Conservation (phyloP, 2,329 filamentous ascomycete species). For the Trichoderma atrobrunneum region DNA sequence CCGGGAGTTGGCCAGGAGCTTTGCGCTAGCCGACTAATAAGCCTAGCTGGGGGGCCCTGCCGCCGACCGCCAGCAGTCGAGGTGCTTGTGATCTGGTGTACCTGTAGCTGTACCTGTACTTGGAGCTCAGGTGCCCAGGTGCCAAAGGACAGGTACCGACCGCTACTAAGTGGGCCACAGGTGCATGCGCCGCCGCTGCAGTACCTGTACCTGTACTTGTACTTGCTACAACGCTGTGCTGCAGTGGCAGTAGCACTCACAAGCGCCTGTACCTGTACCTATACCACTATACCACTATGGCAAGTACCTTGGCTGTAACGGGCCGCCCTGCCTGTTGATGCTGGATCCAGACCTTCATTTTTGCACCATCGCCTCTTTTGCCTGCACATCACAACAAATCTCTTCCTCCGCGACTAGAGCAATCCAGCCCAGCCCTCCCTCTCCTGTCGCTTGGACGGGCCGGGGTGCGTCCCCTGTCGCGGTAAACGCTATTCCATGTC, state of each 20-base stretch:
- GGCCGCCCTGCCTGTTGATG: neutral
- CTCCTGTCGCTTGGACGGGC: slow-evolving; percentile 25
- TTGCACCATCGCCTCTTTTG: slow-evolving; percentile 2
- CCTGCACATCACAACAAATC: slow-evolving; percentile 19
- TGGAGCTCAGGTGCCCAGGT: neutral
- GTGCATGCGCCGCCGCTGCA: neutral
- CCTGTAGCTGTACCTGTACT: neutral
- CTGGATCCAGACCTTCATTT: slow-evolving; percentile 8
- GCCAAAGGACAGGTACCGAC: neutral
- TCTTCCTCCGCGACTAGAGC: slow-evolving; percentile 11
- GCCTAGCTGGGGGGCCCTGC: neutral
- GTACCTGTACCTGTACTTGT: neutral
- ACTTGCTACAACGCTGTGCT: neutral
- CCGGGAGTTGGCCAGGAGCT: slow-evolving; percentile 13
- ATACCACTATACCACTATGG: neutral
- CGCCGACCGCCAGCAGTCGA: neutral
- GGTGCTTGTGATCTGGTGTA: neutral
- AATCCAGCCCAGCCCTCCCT: slow-evolving; percentile 8
- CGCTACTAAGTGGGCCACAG: neutral
- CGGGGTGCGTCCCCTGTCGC: slow-evolving; percentile 29
- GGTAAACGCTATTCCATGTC: slow-evolving; percentile 29
- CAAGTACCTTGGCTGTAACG: slow-evolving; percentile 2
- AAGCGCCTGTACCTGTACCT: neutral
- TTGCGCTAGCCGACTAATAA: slow-evolving; percentile 3
- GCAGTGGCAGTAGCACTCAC: neutral